These are phyloP conservation scores for Chlorociboria aeruginascens DNA, from an alignment of 495 filamentous ascomycete genomes.

Conservation along the genomic window DNA sequence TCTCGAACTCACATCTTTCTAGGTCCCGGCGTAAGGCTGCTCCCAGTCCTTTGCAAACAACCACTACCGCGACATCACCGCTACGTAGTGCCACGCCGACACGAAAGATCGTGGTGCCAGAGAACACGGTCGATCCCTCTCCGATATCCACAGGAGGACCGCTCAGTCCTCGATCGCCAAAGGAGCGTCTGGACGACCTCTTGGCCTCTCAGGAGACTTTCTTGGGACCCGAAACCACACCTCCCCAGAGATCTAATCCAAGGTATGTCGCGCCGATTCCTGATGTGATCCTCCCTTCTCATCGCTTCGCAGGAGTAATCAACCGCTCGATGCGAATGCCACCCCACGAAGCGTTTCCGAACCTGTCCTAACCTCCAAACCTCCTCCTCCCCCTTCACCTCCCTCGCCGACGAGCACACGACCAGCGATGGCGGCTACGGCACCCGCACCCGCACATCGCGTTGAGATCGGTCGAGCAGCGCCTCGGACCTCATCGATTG, in stretches of 20 bases:
- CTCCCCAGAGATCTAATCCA: constrained; percentile 1
- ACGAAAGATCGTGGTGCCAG: constrained; percentile 14
- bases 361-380: constrained; percentile 13
- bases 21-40: constrained; percentile 21
- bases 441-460: constrained; percentile 16
- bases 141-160: not conserved
- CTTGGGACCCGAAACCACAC: constrained; percentile 12
- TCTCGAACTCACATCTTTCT: not conserved
- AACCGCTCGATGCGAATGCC: constrained; percentile 16
- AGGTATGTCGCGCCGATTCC: constrained; percentile 4
- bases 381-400: not conserved
- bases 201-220: constrained; percentile 19
- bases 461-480: constrained; percentile 16
- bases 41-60: constrained; percentile 23
- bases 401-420: constrained; percentile 10
- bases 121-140: constrained; percentile 7
- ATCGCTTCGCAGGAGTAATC: constrained; percentile 3
- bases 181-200: constrained; percentile 22
- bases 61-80: constrained; percentile 14
- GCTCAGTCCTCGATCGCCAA: constrained; percentile 18
- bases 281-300: not conserved
- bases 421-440: constrained; percentile 18
- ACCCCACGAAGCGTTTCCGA: constrained; percentile 21
- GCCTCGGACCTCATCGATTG: constrained; percentile 84
- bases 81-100: constrained; percentile 17